Evolutionary conservation across 2,329 filamentous ascomycete genomes (phyloP).

Genomic region (Pseudogymnoascus sp.): DNA sequence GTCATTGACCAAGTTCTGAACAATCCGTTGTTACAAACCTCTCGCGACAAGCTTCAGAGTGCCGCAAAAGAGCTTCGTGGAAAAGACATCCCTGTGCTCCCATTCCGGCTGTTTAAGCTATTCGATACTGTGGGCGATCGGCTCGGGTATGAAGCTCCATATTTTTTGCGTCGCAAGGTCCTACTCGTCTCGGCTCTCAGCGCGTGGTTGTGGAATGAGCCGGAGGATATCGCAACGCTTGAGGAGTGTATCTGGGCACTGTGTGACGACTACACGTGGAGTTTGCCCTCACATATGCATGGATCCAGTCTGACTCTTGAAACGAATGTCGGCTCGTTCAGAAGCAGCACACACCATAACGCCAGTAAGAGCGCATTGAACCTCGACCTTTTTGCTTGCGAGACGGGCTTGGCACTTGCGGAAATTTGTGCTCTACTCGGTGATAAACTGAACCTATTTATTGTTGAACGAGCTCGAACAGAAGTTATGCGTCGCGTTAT

Average conservation of each 20-base stretch:
- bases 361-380: neutral
- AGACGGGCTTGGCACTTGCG: neutral
- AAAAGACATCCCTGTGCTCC: constrained; percentile 1
- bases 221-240: neutral
- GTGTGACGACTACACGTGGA: constrained; percentile 6
- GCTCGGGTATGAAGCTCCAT: neutral
- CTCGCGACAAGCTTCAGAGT: neutral
- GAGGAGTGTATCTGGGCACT: neutral
- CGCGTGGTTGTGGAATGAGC: neutral
- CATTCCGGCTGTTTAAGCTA: neutral
- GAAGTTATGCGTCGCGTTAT: constrained; percentile 3
- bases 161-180: neutral
- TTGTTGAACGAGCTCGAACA: neutral
- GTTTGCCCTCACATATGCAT: neutral
- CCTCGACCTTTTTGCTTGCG: constrained; percentile 1
- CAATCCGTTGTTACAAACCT: neutral
- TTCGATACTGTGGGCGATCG: neutral
- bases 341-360: neutral
- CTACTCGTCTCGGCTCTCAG: neutral
- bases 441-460: neutral
- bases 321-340: neutral
- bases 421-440: neutral
- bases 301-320: neutral
- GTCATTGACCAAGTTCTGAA: neutral
- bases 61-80: neutral